Conservation (phyloP, 2,329 filamentous ascomycete genomes). For the Colletotrichum gloeosporioides region DNA sequence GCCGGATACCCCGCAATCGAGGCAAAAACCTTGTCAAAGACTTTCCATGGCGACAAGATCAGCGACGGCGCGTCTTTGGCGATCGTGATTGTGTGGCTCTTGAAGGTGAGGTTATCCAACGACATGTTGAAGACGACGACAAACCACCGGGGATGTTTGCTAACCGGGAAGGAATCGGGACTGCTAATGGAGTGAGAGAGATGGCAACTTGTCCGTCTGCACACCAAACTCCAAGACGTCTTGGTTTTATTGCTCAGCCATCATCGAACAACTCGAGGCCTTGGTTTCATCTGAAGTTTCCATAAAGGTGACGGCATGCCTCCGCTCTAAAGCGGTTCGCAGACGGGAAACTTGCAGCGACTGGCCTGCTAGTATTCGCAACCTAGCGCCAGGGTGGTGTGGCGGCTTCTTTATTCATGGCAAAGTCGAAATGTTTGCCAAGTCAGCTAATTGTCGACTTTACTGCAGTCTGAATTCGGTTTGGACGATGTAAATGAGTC, state of each 20-base stretch:
- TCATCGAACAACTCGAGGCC: not conserved
- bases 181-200: not conserved
- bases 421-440: not conserved
- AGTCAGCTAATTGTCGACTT: not conserved
- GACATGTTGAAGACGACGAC: constrained; percentile 1
- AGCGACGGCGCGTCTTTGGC: constrained; percentile 39
- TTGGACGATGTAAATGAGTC: not conserved
- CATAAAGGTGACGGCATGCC: not conserved
- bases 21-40: constrained; percentile 80
- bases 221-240: not conserved
- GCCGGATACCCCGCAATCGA: constrained; percentile 75
- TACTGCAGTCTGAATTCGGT: not conserved
- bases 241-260: not conserved
- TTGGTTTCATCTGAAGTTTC: not conserved
- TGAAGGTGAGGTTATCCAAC: constrained; percentile 6
- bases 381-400: not conserved
- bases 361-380: not conserved
- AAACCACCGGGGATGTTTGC: not conserved
- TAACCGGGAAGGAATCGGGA: not conserved
- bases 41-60: constrained; percentile 70
- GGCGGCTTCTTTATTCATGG: not conserved
- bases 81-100: constrained; percentile 63
- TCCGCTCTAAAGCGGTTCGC: not conserved
- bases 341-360: not conserved
- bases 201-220: not conserved